phyloP scores from a whole-genome alignment of 768 basidiomycete genomes.

The Mycena chlorophos region DNA sequence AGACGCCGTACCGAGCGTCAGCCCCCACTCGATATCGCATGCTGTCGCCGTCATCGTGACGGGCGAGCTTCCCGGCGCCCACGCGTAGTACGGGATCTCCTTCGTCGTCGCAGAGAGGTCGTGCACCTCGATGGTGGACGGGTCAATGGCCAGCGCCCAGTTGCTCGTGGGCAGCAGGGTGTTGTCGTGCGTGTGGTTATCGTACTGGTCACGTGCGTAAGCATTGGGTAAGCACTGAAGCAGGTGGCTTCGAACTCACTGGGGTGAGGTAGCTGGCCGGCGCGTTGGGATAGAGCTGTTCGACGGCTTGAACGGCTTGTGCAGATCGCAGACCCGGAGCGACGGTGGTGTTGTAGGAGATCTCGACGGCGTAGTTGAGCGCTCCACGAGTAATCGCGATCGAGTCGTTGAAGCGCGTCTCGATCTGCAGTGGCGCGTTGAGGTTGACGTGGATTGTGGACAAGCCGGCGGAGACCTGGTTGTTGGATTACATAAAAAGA shows the following conservation, averaged over 20 bases:
- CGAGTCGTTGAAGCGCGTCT: slow-evolving; percentile 37
- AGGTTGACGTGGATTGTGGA: slow-evolving; percentile 34
- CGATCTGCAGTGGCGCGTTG: slow-evolving; percentile 35
- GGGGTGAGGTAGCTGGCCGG: slow-evolving; percentile 37
- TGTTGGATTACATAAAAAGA: background rate
- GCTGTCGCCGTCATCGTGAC: slow-evolving; percentile 41
- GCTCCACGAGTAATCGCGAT: slow-evolving; percentile 39
- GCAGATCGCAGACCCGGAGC: slow-evolving; percentile 35
- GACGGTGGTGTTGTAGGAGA: slow-evolving; percentile 35
- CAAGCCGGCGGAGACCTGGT: slow-evolving; percentile 27
- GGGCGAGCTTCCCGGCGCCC: slow-evolving; percentile 41
- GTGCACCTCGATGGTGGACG: slow-evolving; percentile 33
- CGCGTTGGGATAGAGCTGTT: slow-evolving; percentile 37
- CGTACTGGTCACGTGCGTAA: slow-evolving; percentile 35
- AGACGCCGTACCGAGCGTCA: slow-evolving; percentile 34
- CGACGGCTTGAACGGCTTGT: slow-evolving; percentile 37
- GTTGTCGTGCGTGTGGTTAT: slow-evolving; percentile 40
- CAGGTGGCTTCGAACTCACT: slow-evolving; percentile 23
- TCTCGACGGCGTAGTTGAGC: slow-evolving; percentile 40
- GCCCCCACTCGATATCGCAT: slow-evolving; percentile 40
- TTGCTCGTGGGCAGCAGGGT: slow-evolving; percentile 39
- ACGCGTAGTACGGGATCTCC: slow-evolving; percentile 39
- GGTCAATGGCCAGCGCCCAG: slow-evolving; percentile 44
- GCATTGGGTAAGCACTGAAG: background rate
- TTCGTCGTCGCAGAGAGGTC: slow-evolving; percentile 30